Base-by-base conservation (phyloP, 768 basidiomycete species). In the Pleurotus citrinopileatus region DNA sequence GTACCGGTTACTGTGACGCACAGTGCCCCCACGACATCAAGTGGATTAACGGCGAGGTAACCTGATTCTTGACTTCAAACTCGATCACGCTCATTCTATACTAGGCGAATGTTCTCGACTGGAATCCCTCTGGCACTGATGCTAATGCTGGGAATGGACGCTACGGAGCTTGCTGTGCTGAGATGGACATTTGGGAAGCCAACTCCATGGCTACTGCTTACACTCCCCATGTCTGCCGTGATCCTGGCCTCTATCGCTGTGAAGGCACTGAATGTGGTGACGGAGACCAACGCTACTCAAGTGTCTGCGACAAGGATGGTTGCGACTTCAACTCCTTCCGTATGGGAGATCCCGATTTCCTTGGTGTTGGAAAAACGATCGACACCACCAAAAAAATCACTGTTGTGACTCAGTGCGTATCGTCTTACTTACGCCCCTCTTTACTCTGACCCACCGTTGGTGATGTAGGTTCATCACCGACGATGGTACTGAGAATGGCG, bases 241-340 rank as follows among this genome's bases (percentile, higher is more conserved):
- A 60, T 48, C 50, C 47, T 43, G 71, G 68, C 37, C 73, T 63
- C 58, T 65, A 63, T 12, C 62, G 59, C 36, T 78, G 75, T 69
- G 38, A 54, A 25, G 71, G 71, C 28, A 60, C 56, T 32, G 59
- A 65, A 13, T 73, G 72, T 51, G 61, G 62, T 48, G 63, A 57
- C 58, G 32, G 48, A 2, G 2, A 2, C 6, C 10, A 50, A 28
- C 48, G 48, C 13, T 50, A 50, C 22, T 19, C n/a, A 19, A 67
- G 71, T 48, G 63, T 72, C 38, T 78, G 76, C 62, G 75, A 76
- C 63, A 62, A 65, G 54, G 72, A 72, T 57, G 76, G 76, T 42
- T 78, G 76, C 62, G 76, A 77, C 59, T 78, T 75, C 73, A 78
- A 76, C 71, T 73, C 76, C n/a, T 78, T 61, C 67, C 74, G 75